Evolutionary conservation across 176 grass and related monocot genomes (phyloP).

Genomic region (Triticum dicoccoides): DNA sequence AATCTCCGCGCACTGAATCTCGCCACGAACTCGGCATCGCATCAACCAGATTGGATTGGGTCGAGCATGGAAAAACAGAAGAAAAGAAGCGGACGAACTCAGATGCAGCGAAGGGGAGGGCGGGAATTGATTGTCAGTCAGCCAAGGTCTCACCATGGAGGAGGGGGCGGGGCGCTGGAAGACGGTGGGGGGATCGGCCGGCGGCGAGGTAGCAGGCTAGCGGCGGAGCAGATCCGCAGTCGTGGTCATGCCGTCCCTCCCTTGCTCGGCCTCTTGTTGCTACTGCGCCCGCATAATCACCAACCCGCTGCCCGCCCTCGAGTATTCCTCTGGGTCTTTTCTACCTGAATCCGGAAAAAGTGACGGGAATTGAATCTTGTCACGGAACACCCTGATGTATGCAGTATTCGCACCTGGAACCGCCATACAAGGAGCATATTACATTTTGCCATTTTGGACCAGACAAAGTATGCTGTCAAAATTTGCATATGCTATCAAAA

Average conservation of each 20-base stretch:
- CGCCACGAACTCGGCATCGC: not conserved
- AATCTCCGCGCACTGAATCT: not conserved
- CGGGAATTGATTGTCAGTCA: not conserved
- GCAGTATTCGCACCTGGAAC: not conserved
- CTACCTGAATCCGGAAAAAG: not conserved
- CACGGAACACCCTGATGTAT: rapidly evolving
- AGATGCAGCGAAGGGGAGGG: not conserved
- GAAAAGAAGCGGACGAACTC: not conserved
- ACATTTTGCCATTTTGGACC: not conserved
- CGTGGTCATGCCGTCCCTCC: slow-evolving; percentile 29
- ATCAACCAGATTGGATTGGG: not conserved
- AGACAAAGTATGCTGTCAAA: too few relatives aligned
- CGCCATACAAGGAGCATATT: not conserved
- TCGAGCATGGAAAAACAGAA: not conserved
- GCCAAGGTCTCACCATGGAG: slow-evolving; percentile 36
- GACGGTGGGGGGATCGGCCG: slow-evolving; percentile 14
- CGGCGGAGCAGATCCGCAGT: slow-evolving; percentile 37
- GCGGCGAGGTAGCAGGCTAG: slow-evolving; percentile 21
- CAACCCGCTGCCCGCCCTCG: slow-evolving; percentile 26
- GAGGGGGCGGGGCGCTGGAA: not conserved
- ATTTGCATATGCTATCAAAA: too few relatives aligned
- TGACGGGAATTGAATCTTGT: not conserved
- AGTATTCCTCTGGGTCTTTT: slow-evolving; percentile 26
- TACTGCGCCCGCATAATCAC: slow-evolving; percentile 16
- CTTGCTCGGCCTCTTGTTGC: not conserved